These are phyloP conservation scores for Sabuloglossum arenarium DNA, from an alignment of 495 filamentous ascomycete genomes.

Conservation along the genomic window DNA sequence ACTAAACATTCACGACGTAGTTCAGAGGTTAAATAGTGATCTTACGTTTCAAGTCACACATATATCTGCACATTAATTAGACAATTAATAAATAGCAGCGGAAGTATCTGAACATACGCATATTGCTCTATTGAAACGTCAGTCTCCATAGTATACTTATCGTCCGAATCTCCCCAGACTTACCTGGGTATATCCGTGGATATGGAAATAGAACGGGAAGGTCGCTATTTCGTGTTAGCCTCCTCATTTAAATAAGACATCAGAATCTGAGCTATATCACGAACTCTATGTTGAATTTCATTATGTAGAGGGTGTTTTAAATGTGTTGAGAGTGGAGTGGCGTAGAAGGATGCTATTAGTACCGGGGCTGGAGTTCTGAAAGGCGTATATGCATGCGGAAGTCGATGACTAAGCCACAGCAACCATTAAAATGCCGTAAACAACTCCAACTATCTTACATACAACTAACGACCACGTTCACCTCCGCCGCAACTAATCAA, in stretches of 20 bases:
- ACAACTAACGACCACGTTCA: not conserved
- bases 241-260: not conserved
- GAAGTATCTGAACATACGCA: conserved; percentile 31
- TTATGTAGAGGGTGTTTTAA: conserved; percentile 21
- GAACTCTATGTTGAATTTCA: conserved; percentile 96
- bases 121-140: conserved; percentile 47
- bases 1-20: not conserved
- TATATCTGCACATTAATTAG: conserved; percentile 37
- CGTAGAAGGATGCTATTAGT: too few species aligned
- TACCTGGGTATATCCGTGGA: conserved; percentile 81
- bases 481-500: too few species aligned
- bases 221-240: conserved; percentile 32
- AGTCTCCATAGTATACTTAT: not conserved
- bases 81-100: not conserved
- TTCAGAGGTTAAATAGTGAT: not conserved
- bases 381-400: too few species aligned
- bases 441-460: too few species aligned
- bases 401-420: too few species aligned
- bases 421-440: too few species aligned
- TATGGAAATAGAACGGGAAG: conserved; percentile 93
- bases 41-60: conserved; percentile 87
- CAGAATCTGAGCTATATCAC: conserved; percentile 7
- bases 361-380: too few species aligned
- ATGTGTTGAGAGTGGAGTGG: too few species aligned
- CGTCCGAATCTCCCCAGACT: conserved; percentile 7